Evolutionary conservation across 2,329 filamentous ascomycete genomes (phyloP).

Genomic region (Knoxdaviesia capensis): DNA sequence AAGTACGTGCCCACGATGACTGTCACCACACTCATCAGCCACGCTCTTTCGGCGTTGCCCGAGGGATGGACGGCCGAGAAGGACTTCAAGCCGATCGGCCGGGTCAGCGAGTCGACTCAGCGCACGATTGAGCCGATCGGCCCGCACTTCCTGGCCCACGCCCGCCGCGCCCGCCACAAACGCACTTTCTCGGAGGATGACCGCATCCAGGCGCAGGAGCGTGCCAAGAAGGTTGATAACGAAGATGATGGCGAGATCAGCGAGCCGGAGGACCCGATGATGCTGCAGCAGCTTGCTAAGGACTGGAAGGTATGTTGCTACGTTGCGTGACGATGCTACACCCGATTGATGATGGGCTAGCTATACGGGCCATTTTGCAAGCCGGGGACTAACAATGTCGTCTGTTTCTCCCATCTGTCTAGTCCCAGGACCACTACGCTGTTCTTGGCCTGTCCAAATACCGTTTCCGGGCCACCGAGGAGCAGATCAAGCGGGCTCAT

Average conservation of each 20-base stretch:
- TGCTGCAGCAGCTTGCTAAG: constrained; percentile 86
- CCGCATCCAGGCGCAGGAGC: constrained; percentile 85
- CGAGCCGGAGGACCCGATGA: constrained; percentile 80
- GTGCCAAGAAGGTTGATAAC: constrained; percentile 87
- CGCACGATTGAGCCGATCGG: constrained; percentile 90
- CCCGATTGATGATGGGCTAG: no score
- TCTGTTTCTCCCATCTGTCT: background rate
- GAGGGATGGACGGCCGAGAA: constrained; percentile 72
- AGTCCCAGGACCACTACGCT: constrained; percentile 95
- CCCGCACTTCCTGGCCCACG: constrained; percentile 93
- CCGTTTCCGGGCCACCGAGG: constrained; percentile 80
- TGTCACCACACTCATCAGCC: constrained; percentile 35
- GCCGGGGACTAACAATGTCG: constrained; percentile 1
- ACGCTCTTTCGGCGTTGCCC: constrained; percentile 56
- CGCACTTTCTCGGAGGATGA: constrained; percentile 98
- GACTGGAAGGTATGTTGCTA: constrained; percentile 73
- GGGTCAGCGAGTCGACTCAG: constrained; percentile 57
- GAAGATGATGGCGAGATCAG: constrained; percentile 80
- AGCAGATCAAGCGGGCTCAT: constrained; percentile 97
- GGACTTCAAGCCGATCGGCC: constrained; percentile 71
- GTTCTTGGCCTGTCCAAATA: constrained; percentile 85
- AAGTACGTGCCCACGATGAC: constrained; percentile 30
- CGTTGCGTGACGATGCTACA: no score
- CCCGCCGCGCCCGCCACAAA: constrained; percentile 85
- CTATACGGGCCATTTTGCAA: no score